A percentile compares a stretch with the other conserved stretches of the same genome.
These are phyloP conservation scores for Paraconiothyrium sp. DNA, from an alignment of 2,329 filamentous ascomycete genomes.

Conservation along the genomic window DNA sequence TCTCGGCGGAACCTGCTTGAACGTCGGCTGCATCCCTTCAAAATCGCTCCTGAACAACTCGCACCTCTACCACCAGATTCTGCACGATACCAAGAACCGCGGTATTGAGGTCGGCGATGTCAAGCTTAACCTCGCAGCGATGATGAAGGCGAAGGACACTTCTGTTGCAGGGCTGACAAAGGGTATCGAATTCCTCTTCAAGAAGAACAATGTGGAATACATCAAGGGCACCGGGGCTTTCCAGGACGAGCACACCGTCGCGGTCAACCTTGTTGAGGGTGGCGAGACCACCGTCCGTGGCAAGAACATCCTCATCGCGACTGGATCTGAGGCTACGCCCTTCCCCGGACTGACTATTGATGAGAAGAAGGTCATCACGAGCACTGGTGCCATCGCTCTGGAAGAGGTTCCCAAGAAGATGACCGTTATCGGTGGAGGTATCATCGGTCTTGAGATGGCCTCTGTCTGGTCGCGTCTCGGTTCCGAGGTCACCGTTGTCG, in stretches of 20 bases:
- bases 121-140: conserved; percentile 90
- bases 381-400: conserved; percentile 91
- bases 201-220: conserved; percentile 99
- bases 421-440: conserved; percentile 97
- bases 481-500: conserved; percentile 93
- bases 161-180: conserved; percentile 91
- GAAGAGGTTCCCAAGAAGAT: conserved; percentile 94
- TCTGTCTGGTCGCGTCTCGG: conserved; percentile 97
- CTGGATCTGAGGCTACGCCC: conserved; percentile 91
- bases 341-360: conserved; percentile 97
- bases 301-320: conserved; percentile 99
- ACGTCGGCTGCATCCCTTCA: conserved; percentile 98
- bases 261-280: conserved; percentile 88
- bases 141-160: conserved; percentile 99
- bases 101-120: conserved; percentile 98
- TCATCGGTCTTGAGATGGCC: conserved; percentile 97
- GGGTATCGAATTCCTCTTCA: conserved; percentile 96
- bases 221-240: conserved; percentile 93
- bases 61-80: conserved; percentile 94
- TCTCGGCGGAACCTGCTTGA: conserved; percentile 96
- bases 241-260: conserved; percentile 87
- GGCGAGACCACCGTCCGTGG: conserved; percentile 86
- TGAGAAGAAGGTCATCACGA: conserved; percentile 96
- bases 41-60: conserved; percentile 99
- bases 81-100: conserved; percentile 96